Evolutionary conservation across 805 yeast genomes (phyloP), one percentile per base, ranked within the genome.

Genomic region (Suhomyces pyralidae): DNA sequence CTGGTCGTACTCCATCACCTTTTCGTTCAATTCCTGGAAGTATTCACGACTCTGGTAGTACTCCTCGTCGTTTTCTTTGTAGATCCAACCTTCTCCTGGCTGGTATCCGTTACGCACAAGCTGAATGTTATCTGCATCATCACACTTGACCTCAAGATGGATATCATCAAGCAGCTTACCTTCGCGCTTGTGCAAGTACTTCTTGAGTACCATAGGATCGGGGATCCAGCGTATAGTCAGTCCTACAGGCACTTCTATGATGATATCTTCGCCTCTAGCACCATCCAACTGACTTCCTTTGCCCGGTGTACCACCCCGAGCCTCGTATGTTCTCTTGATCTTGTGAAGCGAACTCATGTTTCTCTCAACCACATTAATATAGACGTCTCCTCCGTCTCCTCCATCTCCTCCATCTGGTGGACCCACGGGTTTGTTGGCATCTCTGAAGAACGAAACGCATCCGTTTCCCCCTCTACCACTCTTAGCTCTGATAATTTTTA

Each of bases 331-430:
- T 36, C 86, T 80, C 55, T 80, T 80, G 26, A 93, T 61, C 54
- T 83, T 83, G 60, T 90, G 90, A 53, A 94, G 68, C 3, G 94
- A 85, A 36, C 84, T 81, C 43, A 88, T 61, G 20, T 88, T 88
- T 44, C 46, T 43, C 48, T 82, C 82, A 1, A 85, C 84, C 2
- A 96, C 97, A 64, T 86, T 89, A 2, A 94, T 82, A 64, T 86
- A 93, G 2, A 94, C 80, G 50, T 85, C 79, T 2, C 99, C 99
- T 20, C 99, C 99, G 55, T 78, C 73, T 4, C 98, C 99, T 28
- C 99, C 99, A 70, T 94, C 97, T 8, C 99, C 99, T n/a, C 99
- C 99, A 68, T 92, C 96, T 0, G 99, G 96, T 0, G 99, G 98
- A 0, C 99, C 99, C 17, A 80, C 78, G 0, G 96, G 78, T 43